Evolutionary conservation across 306 rosid genomes (phyloP).

Genomic region (Cucurbita maxima): DNA sequence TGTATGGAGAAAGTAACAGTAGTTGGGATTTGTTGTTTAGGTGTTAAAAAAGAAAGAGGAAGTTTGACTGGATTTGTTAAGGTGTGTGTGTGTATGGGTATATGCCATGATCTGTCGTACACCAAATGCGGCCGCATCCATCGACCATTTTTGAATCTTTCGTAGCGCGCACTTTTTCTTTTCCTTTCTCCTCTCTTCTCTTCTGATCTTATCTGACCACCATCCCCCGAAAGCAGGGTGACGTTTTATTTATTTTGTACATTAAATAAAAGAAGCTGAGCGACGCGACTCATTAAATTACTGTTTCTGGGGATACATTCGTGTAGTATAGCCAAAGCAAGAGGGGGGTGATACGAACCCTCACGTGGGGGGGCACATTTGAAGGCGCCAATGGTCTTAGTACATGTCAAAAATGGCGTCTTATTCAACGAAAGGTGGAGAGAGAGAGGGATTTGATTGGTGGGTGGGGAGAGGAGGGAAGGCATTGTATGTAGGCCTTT

Average conservation of each 20-base stretch:
- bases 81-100: no score
- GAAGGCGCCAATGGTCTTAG: no score
- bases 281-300: no score
- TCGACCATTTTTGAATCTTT: background rate
- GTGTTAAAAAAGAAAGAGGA: background rate
- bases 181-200: no score
- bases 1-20: background rate
- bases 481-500: background rate
- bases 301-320: no score
- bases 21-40: conserved; percentile 3
- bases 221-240: background rate
- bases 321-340: no score
- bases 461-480: background rate
- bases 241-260: background rate
- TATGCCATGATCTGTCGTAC: background rate
- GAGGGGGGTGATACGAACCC: background rate
- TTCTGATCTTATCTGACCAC: background rate
- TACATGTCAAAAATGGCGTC: conserved; percentile 3
- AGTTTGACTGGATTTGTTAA: conserved; percentile 9
- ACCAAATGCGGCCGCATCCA: conserved; percentile 3
- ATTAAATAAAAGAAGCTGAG: no score
- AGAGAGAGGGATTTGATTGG: background rate
- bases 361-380: background rate
- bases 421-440: background rate
- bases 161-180: background rate